phyloP scores from a whole-genome alignment of 108 stramenopile species.

The Skeletonema grethae region DNA sequence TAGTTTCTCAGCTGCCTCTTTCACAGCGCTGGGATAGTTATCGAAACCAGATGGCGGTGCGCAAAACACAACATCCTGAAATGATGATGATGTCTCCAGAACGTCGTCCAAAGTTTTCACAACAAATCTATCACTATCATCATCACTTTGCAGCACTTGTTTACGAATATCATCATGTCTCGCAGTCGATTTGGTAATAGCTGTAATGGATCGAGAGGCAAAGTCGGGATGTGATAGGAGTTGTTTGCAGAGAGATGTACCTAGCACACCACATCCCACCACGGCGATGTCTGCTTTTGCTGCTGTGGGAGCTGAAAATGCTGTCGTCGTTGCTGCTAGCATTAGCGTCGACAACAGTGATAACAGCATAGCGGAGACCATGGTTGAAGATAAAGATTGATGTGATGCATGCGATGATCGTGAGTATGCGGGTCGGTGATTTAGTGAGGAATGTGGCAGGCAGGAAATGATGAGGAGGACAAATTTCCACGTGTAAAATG shows the following conservation, averaged over 20 bases:
- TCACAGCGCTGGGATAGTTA: slow-evolving; percentile 73
- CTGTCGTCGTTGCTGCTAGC: not conserved
- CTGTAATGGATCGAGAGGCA: slow-evolving; percentile 55
- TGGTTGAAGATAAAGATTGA: not conserved
- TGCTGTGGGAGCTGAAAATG: slow-evolving; percentile 20
- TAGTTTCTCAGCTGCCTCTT: slow-evolving; percentile 45
- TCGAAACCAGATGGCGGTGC: slow-evolving; percentile 90
- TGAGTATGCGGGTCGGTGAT: too few species aligned
- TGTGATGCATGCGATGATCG: too few species aligned
- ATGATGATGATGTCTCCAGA: slow-evolving; percentile 17
- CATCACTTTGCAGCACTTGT: slow-evolving; percentile 33
- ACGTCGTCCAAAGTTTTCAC: slow-evolving; percentile 58
- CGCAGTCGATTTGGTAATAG: slow-evolving; percentile 73
- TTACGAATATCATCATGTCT: slow-evolving; percentile 63
- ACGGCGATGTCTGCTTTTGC: slow-evolving; percentile 52
- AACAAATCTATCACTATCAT: slow-evolving; percentile 40
- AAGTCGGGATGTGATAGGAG: slow-evolving; percentile 58
- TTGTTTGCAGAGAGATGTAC: slow-evolving; percentile 81
- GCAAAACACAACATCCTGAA: slow-evolving; percentile 85
- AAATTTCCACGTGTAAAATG: too few species aligned
- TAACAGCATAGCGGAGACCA: not conserved
- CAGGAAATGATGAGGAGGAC: too few species aligned
- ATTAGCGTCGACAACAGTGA: not conserved
- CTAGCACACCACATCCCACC: slow-evolving; percentile 85
- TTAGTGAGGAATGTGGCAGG: too few species aligned